Percentiles rank a stretch among this genome's conserved stretches.
These are phyloP conservation scores for Penicillium sp. DNA, from an alignment of 2,329 filamentous ascomycete species.

Conservation along the genomic window DNA sequence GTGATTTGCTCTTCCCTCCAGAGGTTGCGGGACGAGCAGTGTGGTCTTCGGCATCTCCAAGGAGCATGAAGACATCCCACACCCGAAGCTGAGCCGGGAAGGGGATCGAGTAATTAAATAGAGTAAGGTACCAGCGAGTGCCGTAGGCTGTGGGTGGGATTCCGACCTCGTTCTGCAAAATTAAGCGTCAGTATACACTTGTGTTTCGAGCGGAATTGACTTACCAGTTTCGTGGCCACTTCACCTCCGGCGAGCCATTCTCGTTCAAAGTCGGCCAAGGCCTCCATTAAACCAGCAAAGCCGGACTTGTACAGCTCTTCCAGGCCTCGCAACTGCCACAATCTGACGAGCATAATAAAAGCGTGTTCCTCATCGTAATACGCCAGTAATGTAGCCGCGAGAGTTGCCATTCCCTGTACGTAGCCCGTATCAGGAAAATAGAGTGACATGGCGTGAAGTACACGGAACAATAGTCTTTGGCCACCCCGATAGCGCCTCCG, in stretches of 20 bases:
- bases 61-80: conserved; percentile 95
- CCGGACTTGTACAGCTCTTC: conserved; percentile 74
- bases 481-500: conserved; percentile 81
- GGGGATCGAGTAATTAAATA: conserved; percentile 94
- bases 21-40: conserved; percentile 16
- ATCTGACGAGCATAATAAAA: conserved; percentile 91
- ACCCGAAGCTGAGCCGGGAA: conserved; percentile 89
- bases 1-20: conserved; percentile 21
- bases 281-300: conserved; percentile 77
- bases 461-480: conserved; percentile 81
- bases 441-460: conserved; percentile 81
- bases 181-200: conserved; percentile 2
- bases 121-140: conserved; percentile 90
- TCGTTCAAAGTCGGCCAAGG: conserved; percentile 73
- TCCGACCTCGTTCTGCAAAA: conserved; percentile 56
- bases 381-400: conserved; percentile 84
- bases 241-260: conserved; percentile 72
- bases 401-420: conserved; percentile 92
- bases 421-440: conserved; percentile 89
- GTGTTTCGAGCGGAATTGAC: conserved; percentile 28
- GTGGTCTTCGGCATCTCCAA: conserved; percentile 61
- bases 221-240: conserved; percentile 69
- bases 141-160: conserved; percentile 90
- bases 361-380: conserved; percentile 93
- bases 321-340: conserved; percentile 83